Evolutionary conservation across 768 basidiomycete genomes (phyloP), one percentile per base, ranked within the genome.

Genomic region (Kwoniella sp.): DNA sequence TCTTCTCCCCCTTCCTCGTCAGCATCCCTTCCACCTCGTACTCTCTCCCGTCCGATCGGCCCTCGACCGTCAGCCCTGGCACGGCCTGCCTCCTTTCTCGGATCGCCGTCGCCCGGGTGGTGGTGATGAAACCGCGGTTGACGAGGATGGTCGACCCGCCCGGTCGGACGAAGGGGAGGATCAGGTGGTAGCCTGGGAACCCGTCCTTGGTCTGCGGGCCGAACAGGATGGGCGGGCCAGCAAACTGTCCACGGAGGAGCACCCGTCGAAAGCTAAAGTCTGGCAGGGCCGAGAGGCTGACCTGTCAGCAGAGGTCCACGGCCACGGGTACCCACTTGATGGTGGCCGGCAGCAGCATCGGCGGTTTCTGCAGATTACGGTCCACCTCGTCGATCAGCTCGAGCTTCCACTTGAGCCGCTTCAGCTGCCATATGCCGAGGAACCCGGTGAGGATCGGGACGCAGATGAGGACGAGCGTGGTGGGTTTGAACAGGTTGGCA

Each of bases 321-420:
- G n/a, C n/a, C n/a, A n/a, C n/a, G n/a, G n/a, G n/a, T n/a, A 71
- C 79, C 47, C 57, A 95, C 93, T 98, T 91, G 76, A 99, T 84
- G 74, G 82, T 82, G 39, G 79, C 80, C 1, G 95, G 95, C 25
- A 99, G 77, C 22, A 78, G 66, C 50, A 99, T 81, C 0, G 93
- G 86, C 27, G 81, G 82, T 14, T 86, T 79, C 57, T 85, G 80
- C 29, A 98, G 76, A 75, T 95, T 93, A 74, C 88, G 84, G 70
- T 95, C 87, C 29, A 98, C 79, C 65, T 96, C 88, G 60, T 95
- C 88, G 57, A 98, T 96, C 44, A 99, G 79, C 46, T 83, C 82
- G 38, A 93, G 78, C 75, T 99, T 99, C 95, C 95, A 99, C 71
- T 88, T 82, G 26, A 98, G 80, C 41, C 95, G 83, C 63, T 88